Evolutionary conservation across 1,284 basidiomycete genomes (phyloP), one percentile per base, ranked within the genome.

Genomic region (Prillingera fragicola): DNA sequence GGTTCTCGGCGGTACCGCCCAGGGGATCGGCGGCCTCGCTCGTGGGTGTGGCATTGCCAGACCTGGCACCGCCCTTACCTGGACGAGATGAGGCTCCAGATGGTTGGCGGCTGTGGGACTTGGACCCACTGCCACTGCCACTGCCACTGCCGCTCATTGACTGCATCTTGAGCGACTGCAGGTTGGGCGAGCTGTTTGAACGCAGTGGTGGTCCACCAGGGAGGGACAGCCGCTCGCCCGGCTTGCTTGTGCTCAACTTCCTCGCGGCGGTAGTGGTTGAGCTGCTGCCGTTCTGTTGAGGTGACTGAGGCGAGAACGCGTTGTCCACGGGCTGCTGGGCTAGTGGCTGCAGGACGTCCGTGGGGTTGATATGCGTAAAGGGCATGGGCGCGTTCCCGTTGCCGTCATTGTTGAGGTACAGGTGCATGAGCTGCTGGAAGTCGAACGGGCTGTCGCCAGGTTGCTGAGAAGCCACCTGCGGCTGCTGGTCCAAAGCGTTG

Each of bases 311-410:
- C 2, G 56, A 54, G 37, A 46, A 33, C 45, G 41, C 41, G 45
- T 18, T 45, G 35, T 18, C 51, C 27, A 17, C 48, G 33, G 8
- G 41, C 25, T n/a, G n/a, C n/a, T n/a, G n/a, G n/a, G n/a, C n/a
- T n/a, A 19, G 43, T 41, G 27, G 34, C 14, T 81, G 77, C 41
- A 89, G 73, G 37, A 90, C 84, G 67, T 91, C 86, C 17, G 81
- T 83, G 3, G 89, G 88, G 72, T 92, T 86, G 50, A 92, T 84
- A 67, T 87, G 84, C 24, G 87, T 89, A 72, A 81, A 87, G 4
- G 80, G 80, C 17, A 55, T 13, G 59, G 56, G 10, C n/a, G n/a
- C 33, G 13, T 43, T 35, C n/a, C 32, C 38, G 13, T 23, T 14
- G 10, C 34, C 29, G 9, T 59, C 51, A 37, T 66, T 65, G 32